Base-by-base conservation (phyloP, 169 alveolate species). In the Besnoitia besnoiti region DNA sequence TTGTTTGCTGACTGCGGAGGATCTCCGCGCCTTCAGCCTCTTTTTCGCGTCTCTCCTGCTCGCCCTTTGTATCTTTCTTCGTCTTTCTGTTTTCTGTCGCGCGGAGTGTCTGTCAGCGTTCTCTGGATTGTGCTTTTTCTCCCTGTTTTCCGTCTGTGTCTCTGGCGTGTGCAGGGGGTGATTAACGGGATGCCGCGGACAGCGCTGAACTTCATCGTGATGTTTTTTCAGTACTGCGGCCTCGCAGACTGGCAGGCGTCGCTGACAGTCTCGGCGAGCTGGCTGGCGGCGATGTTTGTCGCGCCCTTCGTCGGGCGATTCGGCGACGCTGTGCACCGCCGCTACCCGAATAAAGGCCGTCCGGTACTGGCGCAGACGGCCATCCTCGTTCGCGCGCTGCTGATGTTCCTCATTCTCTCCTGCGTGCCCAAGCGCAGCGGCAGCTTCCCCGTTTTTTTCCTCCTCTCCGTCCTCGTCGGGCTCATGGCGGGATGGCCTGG, bases 211-310 rank as follows among this genome's bases (percentile, higher is more conserved):
- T 97, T 96, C 93, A 96, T 97, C 94, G 94, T 97, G 33, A 94
- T 97, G 97, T 96, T 95, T 92, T 92, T 97, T 76, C 98, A 97
- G 94, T 96, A 96, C 87, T 94, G 97, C 85, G 98, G 98, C 47
- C 93, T 97, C 47, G 87, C 96, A n/a, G 96, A 96, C 92, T 87
- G 93, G 82, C 94, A 90, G 79, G 97, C 98, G 37, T 98, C 97
- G n/a, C 16, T 96, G 21, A 95, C 97, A 44, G 93, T 95, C 44
- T 97, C 97, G 27, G 90, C 93, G 44, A 84, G 95, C 93, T 93
- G 97, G 40, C 73, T 96, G 49, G 98, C 98, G 16, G 95, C 97
- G 24, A 95, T 97, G 94, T 33, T 96, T 39, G 98, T 98, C 44
- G 98, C 98, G 21, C 97, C 96, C 12, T 35, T 95, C 39, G 98